phyloP scores from a whole-genome alignment of 371 early-diverging fungal species.

The Entomophthora muscae region DNA sequence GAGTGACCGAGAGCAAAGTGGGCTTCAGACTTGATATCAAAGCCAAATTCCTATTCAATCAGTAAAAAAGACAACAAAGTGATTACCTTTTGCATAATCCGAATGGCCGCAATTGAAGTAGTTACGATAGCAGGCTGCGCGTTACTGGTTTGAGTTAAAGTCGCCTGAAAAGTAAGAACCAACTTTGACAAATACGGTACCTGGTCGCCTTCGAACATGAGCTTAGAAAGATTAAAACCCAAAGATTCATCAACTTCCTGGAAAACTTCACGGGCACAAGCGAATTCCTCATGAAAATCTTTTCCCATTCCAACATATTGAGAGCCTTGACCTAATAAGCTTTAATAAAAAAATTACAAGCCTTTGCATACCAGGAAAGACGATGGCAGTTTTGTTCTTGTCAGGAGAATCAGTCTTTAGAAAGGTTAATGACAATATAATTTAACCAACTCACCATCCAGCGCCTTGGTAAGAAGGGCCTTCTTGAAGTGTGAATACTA shows the following conservation, averaged over 20 bases:
- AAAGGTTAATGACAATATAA: neutral
- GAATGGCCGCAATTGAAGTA: slow-evolving; percentile 73
- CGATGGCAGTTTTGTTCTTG: neutral
- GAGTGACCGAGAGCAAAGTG: slow-evolving; percentile 79
- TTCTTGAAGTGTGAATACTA: neutral
- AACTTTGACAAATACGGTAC: slow-evolving; percentile 14
- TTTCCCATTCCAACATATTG: slow-evolving; percentile 86
- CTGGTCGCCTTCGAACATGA: slow-evolving; percentile 74
- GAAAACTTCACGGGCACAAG: slow-evolving; percentile 58
- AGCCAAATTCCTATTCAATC: slow-evolving; percentile 40
- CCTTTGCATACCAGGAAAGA: slow-evolving; percentile 7
- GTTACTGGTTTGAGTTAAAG: slow-evolving; percentile 65
- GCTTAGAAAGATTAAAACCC: slow-evolving; percentile 34
- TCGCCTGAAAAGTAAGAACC: slow-evolving; percentile 1
- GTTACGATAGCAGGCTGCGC: slow-evolving; percentile 92
- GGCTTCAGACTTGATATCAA: slow-evolving; percentile 47
- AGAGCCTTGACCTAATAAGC: slow-evolving; percentile 77
- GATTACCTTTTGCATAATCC: slow-evolving; percentile 41
- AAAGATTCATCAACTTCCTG: slow-evolving; percentile 81
- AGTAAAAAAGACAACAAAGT: slow-evolving; percentile 6
- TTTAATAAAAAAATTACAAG: no score
- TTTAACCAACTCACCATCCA: neutral
- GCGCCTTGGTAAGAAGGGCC: neutral
- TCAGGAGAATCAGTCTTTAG: neutral
- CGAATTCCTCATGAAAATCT: slow-evolving; percentile 62